Conservation (phyloP, 2,329 filamentous ascomycete genomes). For the Gaeumannomyces sp. region DNA sequence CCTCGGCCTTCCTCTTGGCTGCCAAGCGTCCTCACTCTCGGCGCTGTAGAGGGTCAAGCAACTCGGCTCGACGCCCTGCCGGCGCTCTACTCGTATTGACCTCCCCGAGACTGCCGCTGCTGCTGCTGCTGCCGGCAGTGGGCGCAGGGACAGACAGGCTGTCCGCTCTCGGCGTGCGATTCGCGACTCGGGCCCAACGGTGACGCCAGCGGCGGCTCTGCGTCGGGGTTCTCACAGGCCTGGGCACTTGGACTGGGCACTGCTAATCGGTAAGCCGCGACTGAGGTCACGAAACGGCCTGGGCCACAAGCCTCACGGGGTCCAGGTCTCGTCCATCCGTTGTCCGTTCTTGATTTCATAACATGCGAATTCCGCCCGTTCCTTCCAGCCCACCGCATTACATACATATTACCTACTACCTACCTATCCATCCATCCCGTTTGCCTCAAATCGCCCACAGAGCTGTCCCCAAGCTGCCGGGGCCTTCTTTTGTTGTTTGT, state of each 20-base stretch:
- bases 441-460: background rate
- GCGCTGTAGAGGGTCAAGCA: background rate
- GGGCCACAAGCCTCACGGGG: slow-evolving; percentile 2
- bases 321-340: background rate
- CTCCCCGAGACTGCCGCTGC: background rate
- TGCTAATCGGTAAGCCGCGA: background rate
- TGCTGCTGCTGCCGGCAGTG: background rate
- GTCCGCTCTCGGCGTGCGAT: background rate
- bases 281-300: background rate
- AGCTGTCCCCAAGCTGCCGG: slow-evolving; percentile 11
- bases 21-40: background rate
- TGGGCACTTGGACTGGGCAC: background rate
- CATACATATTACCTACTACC: slow-evolving; percentile 1
- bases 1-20: background rate
- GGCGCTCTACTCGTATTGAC: background rate
- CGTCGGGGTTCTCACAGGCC: background rate
- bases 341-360: background rate
- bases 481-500: slow-evolving; percentile 6
- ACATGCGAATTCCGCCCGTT: background rate
- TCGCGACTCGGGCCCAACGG: background rate
- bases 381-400: slow-evolving; percentile 2
- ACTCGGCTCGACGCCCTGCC: background rate
- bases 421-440: background rate
- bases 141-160: background rate
- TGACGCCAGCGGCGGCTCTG: background rate